Base-by-base conservation (phyloP, 78 protist species). In the Tieghemostelium lacteum region DNA sequence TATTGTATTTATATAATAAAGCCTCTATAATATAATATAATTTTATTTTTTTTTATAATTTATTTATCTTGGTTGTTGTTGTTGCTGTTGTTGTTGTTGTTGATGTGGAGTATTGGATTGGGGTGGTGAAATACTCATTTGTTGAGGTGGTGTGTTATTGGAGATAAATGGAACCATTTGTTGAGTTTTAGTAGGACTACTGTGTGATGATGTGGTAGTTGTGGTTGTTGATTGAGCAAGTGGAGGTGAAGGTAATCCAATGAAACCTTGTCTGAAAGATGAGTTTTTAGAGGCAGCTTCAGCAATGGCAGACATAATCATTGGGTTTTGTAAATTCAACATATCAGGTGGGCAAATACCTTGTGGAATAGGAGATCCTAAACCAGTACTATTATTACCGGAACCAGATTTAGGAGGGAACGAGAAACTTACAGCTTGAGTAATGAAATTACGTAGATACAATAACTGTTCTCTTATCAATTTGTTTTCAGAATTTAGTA, bases 401-500 rank as follows among this genome's bases (percentile, higher is more conserved):
- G n/a, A n/a, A 17, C 75, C 78, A 28, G 36, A 60, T 20, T 54
- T 61, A 26, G 63, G 63, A 16, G 93, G 93, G 72, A 86, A 69
- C 14, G 93, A 50, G 50, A 88, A 74, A 0, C 78, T 66, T 2
- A 88, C 93, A 16, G 93, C 93, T 75, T 88, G 86, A 0, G 87
- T 65, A 19, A 88, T 64, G 40, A 88, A 88, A 36, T 67, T 77
- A 52, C 86, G 54, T 17, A 88, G 77, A 16, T 88, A 88, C 66
- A 77, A 74, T 17, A 88, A 50, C 66, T 88, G 93, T 31, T 88
- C 93, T 33, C 93, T 57, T 36, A 88, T 88, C 24, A 88, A 45
- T 54, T 88, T 75, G 61, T 88, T 88, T 55, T 88, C 93, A 36
- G 93, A 88, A 24, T 69, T 75, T 61, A 88, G 52, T 24, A 88